Conservation (phyloP, 495 filamentous ascomycete species). For the Pyronema omphalodes region DNA sequence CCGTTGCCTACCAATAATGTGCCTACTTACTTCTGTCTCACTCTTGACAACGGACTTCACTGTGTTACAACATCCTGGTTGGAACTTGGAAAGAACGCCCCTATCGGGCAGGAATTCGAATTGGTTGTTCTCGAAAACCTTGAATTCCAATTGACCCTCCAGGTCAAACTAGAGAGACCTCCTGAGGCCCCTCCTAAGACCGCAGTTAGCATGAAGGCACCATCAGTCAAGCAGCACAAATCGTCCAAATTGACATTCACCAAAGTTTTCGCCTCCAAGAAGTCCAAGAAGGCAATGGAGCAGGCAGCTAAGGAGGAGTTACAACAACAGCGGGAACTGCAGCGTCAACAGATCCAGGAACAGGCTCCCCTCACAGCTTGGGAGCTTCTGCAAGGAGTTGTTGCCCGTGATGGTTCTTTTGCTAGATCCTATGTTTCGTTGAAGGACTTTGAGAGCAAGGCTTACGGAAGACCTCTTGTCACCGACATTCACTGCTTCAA, state of each 20-base stretch:
- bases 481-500: slow-evolving; percentile 90
- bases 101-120: slow-evolving; percentile 96
- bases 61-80: slow-evolving; percentile 94
- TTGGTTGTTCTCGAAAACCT: slow-evolving; percentile 91
- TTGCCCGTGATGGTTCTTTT: slow-evolving; percentile 82
- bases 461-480: slow-evolving; percentile 69
- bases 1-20: slow-evolving; percentile 70
- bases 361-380: slow-evolving; percentile 47
- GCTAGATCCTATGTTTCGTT: slow-evolving; percentile 80
- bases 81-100: slow-evolving; percentile 78
- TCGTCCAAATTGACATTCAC: slow-evolving; percentile 69
- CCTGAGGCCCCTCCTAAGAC: slow-evolving; percentile 35
- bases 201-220: slow-evolving; percentile 33
- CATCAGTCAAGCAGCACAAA: slow-evolving; percentile 31
- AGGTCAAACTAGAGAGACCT: slow-evolving; percentile 79
- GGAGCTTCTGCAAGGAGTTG: slow-evolving; percentile 69
- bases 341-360: slow-evolving; percentile 45
- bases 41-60: slow-evolving; percentile 90
- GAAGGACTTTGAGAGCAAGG: slow-evolving; percentile 71
- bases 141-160: slow-evolving; percentile 90
- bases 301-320: slow-evolving; percentile 39
- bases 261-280: slow-evolving; percentile 80
- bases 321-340: slow-evolving; percentile 76
- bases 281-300: slow-evolving; percentile 87
- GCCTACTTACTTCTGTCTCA: slow-evolving; percentile 79